A percentile compares a stretch with the other conserved stretches of the same genome.
These are phyloP conservation scores for Prunus davidiana DNA, from an alignment of 306 rosid genomes.

Conservation along the genomic window DNA sequence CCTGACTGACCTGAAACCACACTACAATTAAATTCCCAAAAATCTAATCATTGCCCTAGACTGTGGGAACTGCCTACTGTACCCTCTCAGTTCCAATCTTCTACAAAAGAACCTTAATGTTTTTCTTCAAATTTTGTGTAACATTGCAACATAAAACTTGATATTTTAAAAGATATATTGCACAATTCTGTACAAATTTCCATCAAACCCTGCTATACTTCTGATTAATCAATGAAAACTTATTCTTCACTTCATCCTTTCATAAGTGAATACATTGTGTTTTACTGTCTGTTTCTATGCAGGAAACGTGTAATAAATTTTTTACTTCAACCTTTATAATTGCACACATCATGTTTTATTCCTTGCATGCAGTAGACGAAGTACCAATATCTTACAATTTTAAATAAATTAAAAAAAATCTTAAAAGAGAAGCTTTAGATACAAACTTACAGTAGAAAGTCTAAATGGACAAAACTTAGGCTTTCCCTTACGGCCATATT, in stretches of 20 bases:
- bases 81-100: not conserved
- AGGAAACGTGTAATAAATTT: not conserved
- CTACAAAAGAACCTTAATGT: not conserved
- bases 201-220: not conserved
- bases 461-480: constrained; percentile 95
- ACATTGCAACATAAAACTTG: not conserved
- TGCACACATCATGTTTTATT: constrained; percentile 1
- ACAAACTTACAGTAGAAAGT: constrained; percentile 74
- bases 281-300: not conserved
- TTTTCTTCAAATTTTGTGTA: not conserved
- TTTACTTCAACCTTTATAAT: not conserved
- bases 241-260: not conserved
- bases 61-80: not conserved
- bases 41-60: not conserved
- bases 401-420: not conserved
- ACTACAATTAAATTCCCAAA: not conserved
- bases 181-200: not conserved
- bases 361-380: not conserved
- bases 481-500: constrained; percentile 98
- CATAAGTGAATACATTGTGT: not conserved
- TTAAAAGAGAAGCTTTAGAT: constrained; percentile 14
- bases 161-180: too few relatives aligned
- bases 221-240: too few relatives aligned
- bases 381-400: not conserved
- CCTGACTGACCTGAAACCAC: not conserved